Evolutionary conservation across 495 filamentous ascomycete species (phyloP), one percentile per base, ranked within the genome.

Genomic region (Chaetomium fimeti): DNA sequence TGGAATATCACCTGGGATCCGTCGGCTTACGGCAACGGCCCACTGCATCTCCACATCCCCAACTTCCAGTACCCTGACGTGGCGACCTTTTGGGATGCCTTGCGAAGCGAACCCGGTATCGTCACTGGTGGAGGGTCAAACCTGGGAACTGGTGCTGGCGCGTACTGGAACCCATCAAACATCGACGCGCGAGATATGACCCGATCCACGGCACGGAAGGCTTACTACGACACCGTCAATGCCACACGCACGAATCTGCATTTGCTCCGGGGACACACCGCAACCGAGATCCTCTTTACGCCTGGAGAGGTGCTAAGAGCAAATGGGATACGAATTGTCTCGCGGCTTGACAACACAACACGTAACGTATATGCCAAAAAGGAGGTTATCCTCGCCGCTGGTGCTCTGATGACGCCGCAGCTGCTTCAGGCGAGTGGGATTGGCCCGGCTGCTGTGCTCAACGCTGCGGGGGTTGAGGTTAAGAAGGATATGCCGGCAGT

Each of bases 301-400:
- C 32, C 32, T 36, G 32, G 32, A 9, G 8, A 36, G 8, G 6
- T 9, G 22, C 69, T 72, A 20, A 63, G 66, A 28, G 72, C 71
- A 48, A 66, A 53, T 57, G 69, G 71, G 5, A 68, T 74, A 74
- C 11, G 47, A 69, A 36, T 43, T 53, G 1, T 32, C 49, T 3
- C 47, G 56, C 25, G 43, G 51, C 24, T 18, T 16, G 16, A 20
- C 48, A 3, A 57, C 45, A 1, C 32, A 73, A 63, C 0, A 57
- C 53, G 22, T 63, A 65, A 36, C 13, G 67, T 77, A 2, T 66
- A 58, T 16, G 79, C 78, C 0, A 71, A 62, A 9, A 75, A 77
- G 58, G 83, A 85, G 64, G 79, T 84, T 29, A 79, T 84, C 62
- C 59, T 85, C n/a, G 79, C 82, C 5, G 80, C 82, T 3, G 83